Percentiles rank a stretch among this genome's conserved stretches.
Conservation (phyloP, 2,329 filamentous ascomycete species). For the Neofusicoccum ribis region DNA sequence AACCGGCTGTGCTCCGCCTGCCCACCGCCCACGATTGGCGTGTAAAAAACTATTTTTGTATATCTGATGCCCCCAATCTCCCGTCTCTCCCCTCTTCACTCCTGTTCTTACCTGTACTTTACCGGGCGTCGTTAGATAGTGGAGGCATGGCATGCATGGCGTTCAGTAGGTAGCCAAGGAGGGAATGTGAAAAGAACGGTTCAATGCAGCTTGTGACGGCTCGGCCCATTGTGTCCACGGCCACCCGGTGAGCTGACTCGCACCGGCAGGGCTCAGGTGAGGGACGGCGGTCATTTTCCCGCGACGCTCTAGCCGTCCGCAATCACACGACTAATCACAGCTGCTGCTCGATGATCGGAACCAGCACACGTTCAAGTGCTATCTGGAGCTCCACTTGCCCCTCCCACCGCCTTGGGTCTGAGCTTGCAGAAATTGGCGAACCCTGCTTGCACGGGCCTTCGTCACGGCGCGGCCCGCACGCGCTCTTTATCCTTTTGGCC, state of each 20-base stretch:
- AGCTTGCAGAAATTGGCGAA: background rate
- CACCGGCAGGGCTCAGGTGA: background rate
- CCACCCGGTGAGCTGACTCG: background rate
- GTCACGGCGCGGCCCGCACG: background rate
- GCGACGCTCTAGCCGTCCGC: background rate
- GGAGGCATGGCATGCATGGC: slow-evolving; percentile 18
- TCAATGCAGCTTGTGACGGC: background rate
- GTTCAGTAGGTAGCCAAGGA: slow-evolving; percentile 16
- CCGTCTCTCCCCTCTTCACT: slow-evolving; percentile 15
- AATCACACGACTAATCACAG: background rate
- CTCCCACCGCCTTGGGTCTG: background rate
- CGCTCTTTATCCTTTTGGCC: no score
- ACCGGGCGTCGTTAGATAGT: slow-evolving; percentile 18
- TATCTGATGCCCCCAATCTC: background rate
- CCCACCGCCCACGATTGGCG: background rate
- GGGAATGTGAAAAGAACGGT: slow-evolving; percentile 5
- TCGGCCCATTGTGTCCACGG: background rate
- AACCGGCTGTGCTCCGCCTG: slow-evolving; percentile 5
- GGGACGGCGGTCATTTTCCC: background rate
- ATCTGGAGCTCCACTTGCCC: background rate
- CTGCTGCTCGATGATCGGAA: background rate
- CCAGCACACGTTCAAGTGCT: background rate
- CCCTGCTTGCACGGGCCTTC: background rate
- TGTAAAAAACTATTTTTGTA: slow-evolving; percentile 8
- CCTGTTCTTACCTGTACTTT: slow-evolving; percentile 17